Base-by-base conservation (phyloP, 805 yeast genomes). In the Ogataea saltuana region DNA sequence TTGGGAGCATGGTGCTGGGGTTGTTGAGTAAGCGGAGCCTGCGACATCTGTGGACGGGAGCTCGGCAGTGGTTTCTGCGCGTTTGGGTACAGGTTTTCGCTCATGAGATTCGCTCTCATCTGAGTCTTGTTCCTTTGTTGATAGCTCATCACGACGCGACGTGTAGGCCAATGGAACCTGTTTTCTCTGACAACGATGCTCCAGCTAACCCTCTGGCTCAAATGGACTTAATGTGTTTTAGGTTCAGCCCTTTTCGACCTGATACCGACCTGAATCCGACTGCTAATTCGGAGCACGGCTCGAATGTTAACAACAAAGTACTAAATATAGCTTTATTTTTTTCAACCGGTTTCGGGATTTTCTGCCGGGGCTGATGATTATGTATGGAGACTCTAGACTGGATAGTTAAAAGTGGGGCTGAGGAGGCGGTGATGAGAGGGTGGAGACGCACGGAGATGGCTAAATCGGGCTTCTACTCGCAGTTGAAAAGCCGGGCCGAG, bases 21-120 rank as follows among this genome's bases (percentile, higher is more conserved):
- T n/a, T n/a, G n/a, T n/a, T n/a, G n/a, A n/a, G n/a, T n/a, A n/a
- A n/a, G n/a, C n/a, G n/a, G n/a, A 20, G 32, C 20, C 34, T 20
- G 23, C 15, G 39, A 9, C 16, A 7, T n/a, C 12, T 13, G 13
- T 6, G 41, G 39, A 4, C 35, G 42, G n/a, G n/a, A n/a, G n/a
- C n/a, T n/a, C 11, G 30, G 40, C n/a, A 30, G 27, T 23, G 31
- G 39, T n/a, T 8, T 30, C 25, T 22, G 45, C 12, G 47, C 13
- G 39, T 37, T 10, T 17, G 43, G 22, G 18, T 42, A 37, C 32
- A 38, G 31, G 36, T 32, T 28, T 10, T 54, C 61, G 39, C 50
- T 53, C 33, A 59, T 23, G 4, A 59, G 43, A 40, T 59, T 50
- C 17, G 59, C 56, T 33, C 62, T 54, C 1, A 58, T 6, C 19